Base-by-base conservation (phyloP, 2,329 filamentous ascomycete genomes). In the Neofusicoccum laricinum region DNA sequence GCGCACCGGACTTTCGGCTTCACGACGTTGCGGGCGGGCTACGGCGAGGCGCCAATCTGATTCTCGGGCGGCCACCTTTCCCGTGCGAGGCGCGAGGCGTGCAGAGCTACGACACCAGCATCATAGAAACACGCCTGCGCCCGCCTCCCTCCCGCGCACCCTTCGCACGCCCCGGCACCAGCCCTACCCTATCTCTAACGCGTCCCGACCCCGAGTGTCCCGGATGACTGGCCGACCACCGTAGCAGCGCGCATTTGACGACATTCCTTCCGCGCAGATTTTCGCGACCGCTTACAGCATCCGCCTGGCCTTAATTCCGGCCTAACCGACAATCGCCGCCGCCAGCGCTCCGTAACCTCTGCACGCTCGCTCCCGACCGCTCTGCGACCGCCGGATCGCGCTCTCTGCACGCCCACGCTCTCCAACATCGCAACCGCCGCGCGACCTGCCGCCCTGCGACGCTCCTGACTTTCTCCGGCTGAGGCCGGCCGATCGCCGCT, bases 391-490 rank as follows among this genome's bases (percentile, higher is more conserved):
- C n/a, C 65, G 62, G 50, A 46, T 61, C 64, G 34, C 45, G 19
- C 48, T 38, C 59, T 34, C 25, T 25, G 25, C 55, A 21, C 55
- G 1, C 38, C 17, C 8, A 12, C 3, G 21, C 25, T 17, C 41
- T n/a, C 43, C 34, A 21, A 8, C 48, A 30, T 46, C 48, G 15
- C 8, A 7, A 34, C 38, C 30, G 36, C 46, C 5, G 17, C 38
- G 61, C 38, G n/a, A 19, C 17, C 49, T 48, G 58, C 17, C 41
- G 41, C 19, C 30, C 34, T 48, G 46, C 40, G 25, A 30, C 46
- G 48, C 41, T 41, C 25, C 50, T 48, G 32, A 64, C 72, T 73
- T 72, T 67, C 73, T 61, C 73, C 74, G 75, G 76, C 76, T 73
- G 71, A 71, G 71, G 75, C 75, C 74, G 75, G 71, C 68, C 67